Base-by-base conservation (phyloP, 306 rosid genomes). In the Notholithocarpus densiflorus region DNA sequence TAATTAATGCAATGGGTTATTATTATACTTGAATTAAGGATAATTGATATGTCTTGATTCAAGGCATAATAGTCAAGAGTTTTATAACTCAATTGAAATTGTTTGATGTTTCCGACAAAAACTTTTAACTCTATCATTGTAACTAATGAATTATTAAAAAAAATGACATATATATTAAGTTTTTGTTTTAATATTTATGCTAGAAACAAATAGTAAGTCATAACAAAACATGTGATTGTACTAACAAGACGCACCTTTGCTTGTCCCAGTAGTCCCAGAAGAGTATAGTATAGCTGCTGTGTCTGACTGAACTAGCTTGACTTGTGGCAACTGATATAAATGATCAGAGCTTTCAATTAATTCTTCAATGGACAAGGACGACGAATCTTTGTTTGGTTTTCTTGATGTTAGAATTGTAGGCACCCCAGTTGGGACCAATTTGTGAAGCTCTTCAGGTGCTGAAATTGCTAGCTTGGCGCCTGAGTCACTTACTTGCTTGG, bases 211-310 rank as follows among this genome's bases (percentile, higher is more conserved):
- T 8, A 40, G 1, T 40, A 8, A 40, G 45, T 8, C 45, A 40
- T 40, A 40, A 40, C 0, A 40, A 8, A 8, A 8, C 12, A 2
- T 40, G 45, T 40, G 45, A 40, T 40, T 40, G 45, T 8, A 40
- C 45, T 2, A 40, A 40, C 11, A 40, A 40, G 45, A 40, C 3
- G 11, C 12, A 40, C 97, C 98, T 84, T 94, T 94, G 82, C 98
- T 94, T 51, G 84, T 76, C 18, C 97, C 97, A 0, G 97, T 94
- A 12, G 97, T 94, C 15, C 98, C 97, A 4, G 97, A 94, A 51
- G 98, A 94, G 84, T 92, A 94, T 29, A 94, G 85, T 72, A 94
- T 89, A 61, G 92, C 97, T 70, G 97, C 97, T 45, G 93, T 83
- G 53, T 94, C 97, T 9, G 94, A 84, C 82, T 88, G 97, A 76